Evolutionary conservation across 2,329 filamentous ascomycete species (phyloP).

Genomic region (Arthroderma sp.): DNA sequence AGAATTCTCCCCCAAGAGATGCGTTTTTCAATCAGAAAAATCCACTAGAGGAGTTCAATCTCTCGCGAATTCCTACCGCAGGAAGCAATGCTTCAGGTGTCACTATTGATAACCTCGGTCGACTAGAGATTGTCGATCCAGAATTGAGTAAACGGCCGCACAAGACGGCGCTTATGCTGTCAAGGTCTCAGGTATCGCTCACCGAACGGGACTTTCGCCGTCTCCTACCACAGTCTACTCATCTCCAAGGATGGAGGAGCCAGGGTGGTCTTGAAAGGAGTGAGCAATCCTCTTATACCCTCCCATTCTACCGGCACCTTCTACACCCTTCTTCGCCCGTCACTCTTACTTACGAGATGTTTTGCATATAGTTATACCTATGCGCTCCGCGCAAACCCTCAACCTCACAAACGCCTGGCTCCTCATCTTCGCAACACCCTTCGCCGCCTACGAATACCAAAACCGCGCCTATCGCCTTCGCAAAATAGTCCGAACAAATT

Average conservation of each 20-base stretch:
- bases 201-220: slow-evolving; percentile 12
- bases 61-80: slow-evolving; percentile 11
- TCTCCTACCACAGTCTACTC: slow-evolving; percentile 8
- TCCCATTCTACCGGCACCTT: not conserved
- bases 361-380: slow-evolving; percentile 11
- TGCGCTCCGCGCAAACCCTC: slow-evolving; percentile 10
- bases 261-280: slow-evolving; percentile 11
- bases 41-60: slow-evolving; percentile 10
- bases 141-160: slow-evolving; percentile 8
- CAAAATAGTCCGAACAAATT: slow-evolving; percentile 7
- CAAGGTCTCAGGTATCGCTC: slow-evolving; percentile 9
- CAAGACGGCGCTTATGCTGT: slow-evolving; percentile 12
- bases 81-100: slow-evolving; percentile 6
- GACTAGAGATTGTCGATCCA: slow-evolving; percentile 8
- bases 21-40: not conserved
- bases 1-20: not conserved
- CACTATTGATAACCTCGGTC: slow-evolving; percentile 7
- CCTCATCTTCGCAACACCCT: slow-evolving; percentile 12
- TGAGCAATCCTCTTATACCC: slow-evolving; percentile 2
- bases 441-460: slow-evolving; percentile 13
- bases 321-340: not conserved
- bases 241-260: slow-evolving; percentile 8
- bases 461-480: slow-evolving; percentile 8
- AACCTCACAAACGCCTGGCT: slow-evolving; percentile 12
- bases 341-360: not conserved